Conservation (phyloP, 192 early-diverging fungal species). For the Podila epicladia region DNA sequence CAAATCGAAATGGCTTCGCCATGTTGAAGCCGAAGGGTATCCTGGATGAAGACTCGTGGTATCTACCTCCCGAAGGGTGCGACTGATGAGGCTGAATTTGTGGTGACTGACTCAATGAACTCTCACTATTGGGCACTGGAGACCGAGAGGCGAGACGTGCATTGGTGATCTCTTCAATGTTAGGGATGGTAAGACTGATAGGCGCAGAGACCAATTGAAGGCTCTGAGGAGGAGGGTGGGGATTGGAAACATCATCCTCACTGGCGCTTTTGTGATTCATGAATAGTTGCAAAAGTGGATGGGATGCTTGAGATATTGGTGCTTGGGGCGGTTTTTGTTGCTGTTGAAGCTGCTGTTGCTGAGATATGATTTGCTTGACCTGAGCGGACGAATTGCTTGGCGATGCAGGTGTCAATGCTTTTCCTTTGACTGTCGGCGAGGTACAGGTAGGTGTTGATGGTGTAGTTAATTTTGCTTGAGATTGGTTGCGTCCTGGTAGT, state of each 20-base stretch:
- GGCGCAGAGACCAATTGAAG: constrained; percentile 19
- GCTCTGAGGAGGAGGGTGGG: constrained; percentile 13
- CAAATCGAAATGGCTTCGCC: constrained; percentile 32
- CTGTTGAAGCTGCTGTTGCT: not conserved
- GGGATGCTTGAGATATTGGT: constrained; percentile 31
- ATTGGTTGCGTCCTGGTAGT: constrained; percentile 15
- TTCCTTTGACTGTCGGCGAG: constrained; percentile 42
- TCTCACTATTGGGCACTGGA: constrained; percentile 14
- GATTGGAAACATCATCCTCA: constrained; percentile 35
- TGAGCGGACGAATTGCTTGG: constrained; percentile 8
- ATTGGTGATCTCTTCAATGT: constrained; percentile 37
- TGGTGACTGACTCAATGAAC: constrained; percentile 3
- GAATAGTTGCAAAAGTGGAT: constrained; percentile 38
- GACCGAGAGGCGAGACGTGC: constrained; percentile 42
- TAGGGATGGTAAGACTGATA: constrained; percentile 38
- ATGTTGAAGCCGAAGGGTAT: constrained; percentile 44
- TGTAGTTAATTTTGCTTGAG: constrained; percentile 8
- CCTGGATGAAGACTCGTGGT: constrained; percentile 10
- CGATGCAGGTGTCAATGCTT: constrained; percentile 11
- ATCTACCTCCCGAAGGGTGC: not conserved
- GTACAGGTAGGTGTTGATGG: constrained; percentile 9
- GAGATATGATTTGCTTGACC: not conserved
- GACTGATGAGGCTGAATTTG: not conserved
- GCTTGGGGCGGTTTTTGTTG: constrained; percentile 18
- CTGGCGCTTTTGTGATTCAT: constrained; percentile 44